A percentile compares a stretch with the other conserved stretches of the same genome.
Evolutionary conservation across 208 protist species (phyloP).

Genomic region (Trypanosoma brucei): DNA sequence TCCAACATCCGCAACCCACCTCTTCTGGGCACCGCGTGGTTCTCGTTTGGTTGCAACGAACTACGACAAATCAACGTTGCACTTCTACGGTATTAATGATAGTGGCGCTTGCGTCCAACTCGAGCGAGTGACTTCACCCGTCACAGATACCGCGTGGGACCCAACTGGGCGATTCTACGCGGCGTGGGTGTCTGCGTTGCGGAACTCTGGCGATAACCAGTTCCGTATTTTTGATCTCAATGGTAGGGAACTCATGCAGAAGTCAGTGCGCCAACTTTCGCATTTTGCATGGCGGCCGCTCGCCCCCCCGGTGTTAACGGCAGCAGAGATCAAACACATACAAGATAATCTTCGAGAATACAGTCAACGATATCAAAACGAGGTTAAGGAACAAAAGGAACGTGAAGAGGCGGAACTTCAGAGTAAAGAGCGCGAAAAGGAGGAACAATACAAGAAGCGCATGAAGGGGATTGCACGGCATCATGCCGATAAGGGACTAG

Average conservation of each 20-base stretch:
- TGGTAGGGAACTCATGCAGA: constrained; percentile 63
- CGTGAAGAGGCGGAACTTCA: constrained; percentile 35
- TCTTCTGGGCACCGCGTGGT: constrained; percentile 84
- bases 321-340: constrained; percentile 52
- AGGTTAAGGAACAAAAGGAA: constrained; percentile 32
- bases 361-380: constrained; percentile 63
- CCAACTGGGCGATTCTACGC: constrained; percentile 88
- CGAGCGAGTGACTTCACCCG: constrained; percentile 46
- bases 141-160: constrained; percentile 86
- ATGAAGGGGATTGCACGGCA: constrained; percentile 67
- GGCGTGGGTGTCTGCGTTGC: constrained; percentile 72
- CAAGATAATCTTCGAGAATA: constrained; percentile 50
- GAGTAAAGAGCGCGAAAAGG: constrained; percentile 47
- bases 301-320: constrained; percentile 50
- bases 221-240: constrained; percentile 87
- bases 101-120: constrained; percentile 58
- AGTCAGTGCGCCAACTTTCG: constrained; percentile 60
- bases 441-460: constrained; percentile 68
- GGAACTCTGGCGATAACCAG: constrained; percentile 44
- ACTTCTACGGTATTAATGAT: constrained; percentile 79
- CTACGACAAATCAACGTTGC: constrained; percentile 79
- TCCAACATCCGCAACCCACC: constrained; percentile 47
- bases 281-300: constrained; percentile 90
- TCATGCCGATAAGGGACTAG: constrained; percentile 38
- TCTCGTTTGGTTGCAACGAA: constrained; percentile 65